These are phyloP conservation scores for Simplicillium sp. DNA, from an alignment of 2,329 filamentous ascomycete genomes.

Conservation along the genomic window DNA sequence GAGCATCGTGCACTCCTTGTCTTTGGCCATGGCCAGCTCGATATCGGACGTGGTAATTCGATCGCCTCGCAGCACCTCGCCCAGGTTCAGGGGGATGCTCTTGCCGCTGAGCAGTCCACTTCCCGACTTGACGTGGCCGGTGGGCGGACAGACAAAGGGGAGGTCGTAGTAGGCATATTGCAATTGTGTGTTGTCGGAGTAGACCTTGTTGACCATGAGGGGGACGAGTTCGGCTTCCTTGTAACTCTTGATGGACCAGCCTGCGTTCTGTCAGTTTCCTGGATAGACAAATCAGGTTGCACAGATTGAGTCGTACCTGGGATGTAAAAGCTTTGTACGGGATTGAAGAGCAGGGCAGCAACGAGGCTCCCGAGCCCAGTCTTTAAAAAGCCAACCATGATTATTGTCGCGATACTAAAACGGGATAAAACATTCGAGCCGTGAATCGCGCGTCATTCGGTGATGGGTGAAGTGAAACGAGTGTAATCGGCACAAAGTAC, in stretches of 20 bases:
- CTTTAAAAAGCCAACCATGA: conserved; percentile 22
- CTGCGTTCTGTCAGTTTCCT: conserved; percentile 22
- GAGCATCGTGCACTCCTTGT: conserved; percentile 62
- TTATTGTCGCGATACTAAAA: background rate
- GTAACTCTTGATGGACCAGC: conserved; percentile 78
- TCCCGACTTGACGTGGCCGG: conserved; percentile 54
- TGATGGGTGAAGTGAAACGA: conserved; percentile 7
- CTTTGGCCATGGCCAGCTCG: conserved; percentile 66
- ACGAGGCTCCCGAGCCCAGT: conserved; percentile 25
- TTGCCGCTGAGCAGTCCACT: conserved; percentile 65
- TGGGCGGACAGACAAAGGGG: conserved; percentile 77
- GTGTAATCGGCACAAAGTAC: conserved; percentile 6
- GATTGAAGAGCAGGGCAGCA: conserved; percentile 29
- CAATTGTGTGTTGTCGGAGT: conserved; percentile 81
- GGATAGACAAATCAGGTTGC: conserved; percentile 4
- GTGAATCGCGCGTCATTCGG: conserved; percentile 5
- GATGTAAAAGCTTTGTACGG: conserved; percentile 66
- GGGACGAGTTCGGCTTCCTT: conserved; percentile 67
- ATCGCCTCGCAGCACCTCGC: conserved; percentile 80
- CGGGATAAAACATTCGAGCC: background rate
- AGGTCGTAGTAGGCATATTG: conserved; percentile 87
- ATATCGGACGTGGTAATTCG: conserved; percentile 80
- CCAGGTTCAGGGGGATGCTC: conserved; percentile 72
- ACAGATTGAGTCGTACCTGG: conserved; percentile 54
- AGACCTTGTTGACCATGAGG: conserved; percentile 85